Evolutionary conservation across 305 asterid genomes (phyloP).

Genomic region (Plantago lanceolata): DNA sequence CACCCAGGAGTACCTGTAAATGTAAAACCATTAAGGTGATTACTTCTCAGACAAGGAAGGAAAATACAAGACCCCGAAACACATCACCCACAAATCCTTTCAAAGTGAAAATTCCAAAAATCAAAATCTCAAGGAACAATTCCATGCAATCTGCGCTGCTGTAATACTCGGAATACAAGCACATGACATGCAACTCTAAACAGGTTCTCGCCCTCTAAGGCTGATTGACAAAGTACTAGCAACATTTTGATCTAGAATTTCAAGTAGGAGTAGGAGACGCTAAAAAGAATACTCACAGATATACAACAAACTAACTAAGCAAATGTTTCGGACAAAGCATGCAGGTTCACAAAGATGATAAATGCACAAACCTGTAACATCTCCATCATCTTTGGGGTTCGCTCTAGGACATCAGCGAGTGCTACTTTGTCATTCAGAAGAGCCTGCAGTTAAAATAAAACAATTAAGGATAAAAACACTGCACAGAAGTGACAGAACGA

Average conservation of each 20-base stretch:
- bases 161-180: neutral
- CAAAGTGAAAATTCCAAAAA: neutral
- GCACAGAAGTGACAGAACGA: slow-evolving; percentile 9
- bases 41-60: slow-evolving; percentile 14
- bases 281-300: neutral
- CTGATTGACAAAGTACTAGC: neutral
- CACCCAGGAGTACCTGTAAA: slow-evolving; percentile 41
- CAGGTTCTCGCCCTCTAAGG: slow-evolving; percentile 8
- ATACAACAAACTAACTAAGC: neutral
- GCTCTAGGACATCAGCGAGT: slow-evolving; percentile 87
- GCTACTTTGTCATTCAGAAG: slow-evolving; percentile 87
- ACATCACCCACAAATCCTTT: neutral
- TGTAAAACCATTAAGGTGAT: slow-evolving; percentile 14
- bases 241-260: neutral
- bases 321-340: neutral
- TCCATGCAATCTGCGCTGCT: neutral
- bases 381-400: slow-evolving; percentile 94
- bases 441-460: slow-evolving; percentile 52
- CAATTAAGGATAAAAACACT: slow-evolving; percentile 19
- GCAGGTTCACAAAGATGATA: neutral
- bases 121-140: too few relatives aligned
- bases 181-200: neutral
- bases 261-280: neutral
- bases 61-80: neutral
- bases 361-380: slow-evolving; percentile 74